Conservation (phyloP, 2,329 filamentous ascomycete species). For the Claviceps paspali region DNA sequence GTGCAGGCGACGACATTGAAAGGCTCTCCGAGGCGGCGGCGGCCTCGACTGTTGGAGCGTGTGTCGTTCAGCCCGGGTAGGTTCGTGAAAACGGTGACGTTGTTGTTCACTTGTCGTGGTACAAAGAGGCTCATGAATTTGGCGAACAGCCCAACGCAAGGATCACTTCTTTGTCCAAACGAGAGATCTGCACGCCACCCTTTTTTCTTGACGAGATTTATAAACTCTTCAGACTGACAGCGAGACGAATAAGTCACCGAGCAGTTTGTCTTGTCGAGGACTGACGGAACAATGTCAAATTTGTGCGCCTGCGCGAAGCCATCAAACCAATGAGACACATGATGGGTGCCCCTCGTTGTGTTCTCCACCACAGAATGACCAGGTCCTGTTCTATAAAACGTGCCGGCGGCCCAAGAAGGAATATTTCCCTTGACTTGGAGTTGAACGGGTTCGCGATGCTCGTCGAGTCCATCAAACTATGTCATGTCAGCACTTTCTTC, state of each 20-base stretch:
- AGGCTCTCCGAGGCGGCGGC: slow-evolving; percentile 21
- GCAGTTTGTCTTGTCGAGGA: slow-evolving; percentile 12
- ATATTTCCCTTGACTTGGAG: slow-evolving; percentile 50
- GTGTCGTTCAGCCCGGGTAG: slow-evolving; percentile 37
- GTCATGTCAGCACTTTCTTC: slow-evolving; percentile 2
- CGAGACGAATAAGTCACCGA: slow-evolving; percentile 56
- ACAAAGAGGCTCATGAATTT: slow-evolving; percentile 53
- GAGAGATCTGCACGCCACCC: slow-evolving; percentile 42
- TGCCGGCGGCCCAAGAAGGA: slow-evolving; percentile 55
- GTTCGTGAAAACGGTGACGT: slow-evolving; percentile 50
- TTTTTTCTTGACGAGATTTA: slow-evolving; percentile 43
- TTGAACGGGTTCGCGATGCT: slow-evolving; percentile 49
- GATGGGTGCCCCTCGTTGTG: slow-evolving; percentile 42
- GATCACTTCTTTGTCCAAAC: slow-evolving; percentile 60
- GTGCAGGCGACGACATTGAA: slow-evolving; percentile 12
- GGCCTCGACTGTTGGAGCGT: slow-evolving; percentile 1
- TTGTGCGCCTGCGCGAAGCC: slow-evolving; percentile 56
- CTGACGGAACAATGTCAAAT: slow-evolving; percentile 47
- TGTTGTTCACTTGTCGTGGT: slow-evolving; percentile 31
- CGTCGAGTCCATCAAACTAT: slow-evolving; percentile 53
- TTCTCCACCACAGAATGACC: slow-evolving; percentile 46
- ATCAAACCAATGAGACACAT: slow-evolving; percentile 67
- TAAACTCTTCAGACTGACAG: slow-evolving; percentile 47
- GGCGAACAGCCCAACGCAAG: slow-evolving; percentile 56
- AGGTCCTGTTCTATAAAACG: slow-evolving; percentile 60